phyloP scores from a whole-genome alignment of 2,329 filamentous ascomycete species.

The Paraphoma chrysanthemicola region DNA sequence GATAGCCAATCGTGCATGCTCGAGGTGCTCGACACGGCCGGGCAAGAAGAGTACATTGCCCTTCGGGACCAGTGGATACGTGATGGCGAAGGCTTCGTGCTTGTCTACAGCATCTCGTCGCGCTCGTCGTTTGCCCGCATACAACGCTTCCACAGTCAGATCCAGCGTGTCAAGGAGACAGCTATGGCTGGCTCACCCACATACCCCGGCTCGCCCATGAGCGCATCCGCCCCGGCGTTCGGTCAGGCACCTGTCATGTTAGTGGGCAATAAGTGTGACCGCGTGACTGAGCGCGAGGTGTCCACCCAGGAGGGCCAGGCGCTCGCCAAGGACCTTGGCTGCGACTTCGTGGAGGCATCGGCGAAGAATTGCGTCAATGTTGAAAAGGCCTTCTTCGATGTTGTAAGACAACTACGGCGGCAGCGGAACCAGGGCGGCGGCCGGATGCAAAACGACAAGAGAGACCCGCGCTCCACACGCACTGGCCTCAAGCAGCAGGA shows the following conservation, averaged over 20 bases:
- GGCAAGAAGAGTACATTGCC: constrained; percentile 98
- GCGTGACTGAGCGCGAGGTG: constrained; percentile 93
- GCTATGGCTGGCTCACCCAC: constrained; percentile 73
- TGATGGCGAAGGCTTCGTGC: constrained; percentile 94
- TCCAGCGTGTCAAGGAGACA: constrained; percentile 95
- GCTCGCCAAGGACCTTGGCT: constrained; percentile 87
- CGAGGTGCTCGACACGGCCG: constrained; percentile 94
- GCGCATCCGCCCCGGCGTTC: constrained; percentile 54
- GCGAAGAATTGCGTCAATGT: constrained; percentile 99
- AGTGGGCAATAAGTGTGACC: constrained; percentile 97
- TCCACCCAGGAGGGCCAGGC: constrained; percentile 96
- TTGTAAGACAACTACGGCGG: constrained; percentile 86
- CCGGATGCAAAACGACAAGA: constrained; percentile 22
- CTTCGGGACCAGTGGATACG: constrained; percentile 98
- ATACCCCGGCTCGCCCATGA: constrained; percentile 77
- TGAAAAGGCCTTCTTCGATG: constrained; percentile 98
- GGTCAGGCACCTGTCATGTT: constrained; percentile 93
- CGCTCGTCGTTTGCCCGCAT: constrained; percentile 94
- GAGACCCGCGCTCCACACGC: constrained; percentile 16
- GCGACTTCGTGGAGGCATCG: constrained; percentile 95
- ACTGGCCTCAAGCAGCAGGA: constrained; percentile 20
- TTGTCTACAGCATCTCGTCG: constrained; percentile 98
- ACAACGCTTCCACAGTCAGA: constrained; percentile 94
- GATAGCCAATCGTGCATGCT: constrained; percentile 96
- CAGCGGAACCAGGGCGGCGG: constrained; percentile 67